Base-by-base conservation (phyloP, 2,329 filamentous ascomycete species). In the Xylaria arbuscula region DNA sequence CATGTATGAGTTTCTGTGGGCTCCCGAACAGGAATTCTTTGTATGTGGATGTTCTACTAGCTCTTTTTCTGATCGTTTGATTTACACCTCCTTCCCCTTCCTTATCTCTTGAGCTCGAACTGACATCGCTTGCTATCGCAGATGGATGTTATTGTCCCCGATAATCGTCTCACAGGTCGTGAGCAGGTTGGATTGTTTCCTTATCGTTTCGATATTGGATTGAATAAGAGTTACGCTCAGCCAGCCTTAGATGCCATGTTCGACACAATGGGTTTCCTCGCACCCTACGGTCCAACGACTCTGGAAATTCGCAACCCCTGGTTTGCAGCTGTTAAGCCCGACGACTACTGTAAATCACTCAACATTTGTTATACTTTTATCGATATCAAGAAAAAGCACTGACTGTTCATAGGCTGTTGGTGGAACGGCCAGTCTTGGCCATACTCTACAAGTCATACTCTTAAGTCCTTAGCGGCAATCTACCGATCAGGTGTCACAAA, bases 381-480 rank as follows among this genome's bases (percentile, higher is more conserved):
- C 2, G 48, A 47, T 47, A n/a, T 8, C 17, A 47, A 38, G 5
- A 10, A 60, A 60, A 28, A n/a, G 28, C 7, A 57, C 62, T 72
- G 36, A 73, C 61, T 66, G 7, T 34, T 74, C 70, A 45, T 75
- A 78, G 76, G 81, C 64, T 83, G 81, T 68, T 78, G 77, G 61
- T 84, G 82, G 82, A 78, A 83, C 62, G 82, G 82, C 1, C 80
- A 81, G 69, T 81, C 79, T n/a, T 84, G 82, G 82, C 82, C 82
- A 2, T 84, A 79, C 68, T 79, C 80, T 2, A 84, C 81, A 0
- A 72, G 78, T 4, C 79, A 83, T 63, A 82, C 78, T 15, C 76
- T 83, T 6, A 79, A 79, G 17, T 81, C 81, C 0, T 76, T 84
- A 13, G 81, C 80, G 15, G 74, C 74, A 3, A 79, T 80, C 68